Evolutionary conservation across 2,329 filamentous ascomycete genomes (phyloP).

Genomic region (Stachybotrys echinatus): DNA sequence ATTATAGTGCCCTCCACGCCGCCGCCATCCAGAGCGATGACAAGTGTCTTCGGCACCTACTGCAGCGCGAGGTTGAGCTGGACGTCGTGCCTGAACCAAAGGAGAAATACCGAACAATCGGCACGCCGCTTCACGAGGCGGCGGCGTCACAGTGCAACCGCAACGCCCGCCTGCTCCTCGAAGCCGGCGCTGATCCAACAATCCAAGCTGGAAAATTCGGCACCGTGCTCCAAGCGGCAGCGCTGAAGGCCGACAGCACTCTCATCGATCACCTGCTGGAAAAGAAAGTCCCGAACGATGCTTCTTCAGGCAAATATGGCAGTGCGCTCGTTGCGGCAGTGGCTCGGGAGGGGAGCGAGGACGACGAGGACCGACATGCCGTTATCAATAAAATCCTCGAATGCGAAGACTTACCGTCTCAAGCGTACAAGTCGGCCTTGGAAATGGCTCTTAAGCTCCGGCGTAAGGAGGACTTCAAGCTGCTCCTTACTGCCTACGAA

Average conservation of each 20-base stretch:
- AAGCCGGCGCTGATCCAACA: slow-evolving; percentile 5
- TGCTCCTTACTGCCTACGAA: slow-evolving; percentile 4
- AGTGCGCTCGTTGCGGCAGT: slow-evolving; percentile 8
- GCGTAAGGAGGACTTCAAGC: slow-evolving; percentile 9
- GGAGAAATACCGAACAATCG: neutral
- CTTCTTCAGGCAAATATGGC: slow-evolving; percentile 7
- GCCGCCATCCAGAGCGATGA: slow-evolving; percentile 6
- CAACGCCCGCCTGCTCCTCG: slow-evolving; percentile 8
- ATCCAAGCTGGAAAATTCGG: slow-evolving; percentile 7
- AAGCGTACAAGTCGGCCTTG: slow-evolving; percentile 6
- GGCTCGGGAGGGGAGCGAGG: slow-evolving; percentile 2
- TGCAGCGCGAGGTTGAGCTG: slow-evolving; percentile 2
- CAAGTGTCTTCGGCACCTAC: slow-evolving; percentile 6
- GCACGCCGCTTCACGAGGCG: slow-evolving; percentile 7
- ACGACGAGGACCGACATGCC: slow-evolving; percentile 3
- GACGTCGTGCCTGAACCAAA: slow-evolving; percentile 1
- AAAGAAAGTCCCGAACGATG: neutral
- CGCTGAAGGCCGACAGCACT: slow-evolving; percentile 6
- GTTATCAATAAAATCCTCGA: slow-evolving; percentile 5
- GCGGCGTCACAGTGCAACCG: slow-evolving; percentile 7
- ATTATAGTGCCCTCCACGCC: slow-evolving; percentile 6
- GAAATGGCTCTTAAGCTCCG: slow-evolving; percentile 6
- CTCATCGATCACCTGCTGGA: slow-evolving; percentile 5
- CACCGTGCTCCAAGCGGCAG: slow-evolving; percentile 7
- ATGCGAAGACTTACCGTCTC: slow-evolving; percentile 2